Base-by-base conservation (phyloP, 1,139 yeast species). In the Kodamaea ohmeri region DNA sequence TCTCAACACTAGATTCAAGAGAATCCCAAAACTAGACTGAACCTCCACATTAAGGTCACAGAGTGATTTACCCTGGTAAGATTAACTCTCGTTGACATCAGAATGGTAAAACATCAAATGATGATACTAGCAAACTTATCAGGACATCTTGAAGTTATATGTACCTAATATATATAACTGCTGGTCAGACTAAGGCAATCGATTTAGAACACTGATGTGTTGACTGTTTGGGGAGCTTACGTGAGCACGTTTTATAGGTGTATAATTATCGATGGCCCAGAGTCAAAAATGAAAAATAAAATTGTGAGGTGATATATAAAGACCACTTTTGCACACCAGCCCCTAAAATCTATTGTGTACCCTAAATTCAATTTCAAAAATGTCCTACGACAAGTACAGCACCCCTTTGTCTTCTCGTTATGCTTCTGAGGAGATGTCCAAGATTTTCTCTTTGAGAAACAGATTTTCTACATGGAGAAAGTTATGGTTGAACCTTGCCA, bases 381-480 rank as follows among this genome's bases (percentile, higher is more conserved):
- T 49, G 52, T 64, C 71, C 43, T 58, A 61, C 43, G 95, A 86
- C 61, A 76, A 78, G 48, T 92, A 92, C 67, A 65, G 89, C 39
- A 90, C 97, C 20, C 98, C 98, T 34, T 72, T 92, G 51, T 88
- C 97, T 41, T 85, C 97, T 41, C 83, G 98, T 71, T 92, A 92
- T 71, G 98, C 98, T 40, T 87, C 96, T 49, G 90, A 85, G 60
- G 98, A 92, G 70, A 92, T 92, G 98, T 83, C 96, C 46, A 73
- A 76, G 53, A 75, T 92, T 58, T 92, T 92, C 75, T 90, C 97
- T 35, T 69, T 85, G 59, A 82, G 96, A 69, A 90, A 86, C 70
- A 79, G 99, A 61, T 92, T 85, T 65, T 85, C 96, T 38, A 92
- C 98, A 36, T 92, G 99, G 99, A 84, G 99, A 76, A 87, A 87